Percentiles rank a stretch among this genome's conserved stretches.
Conservation (phyloP, 2,329 filamentous ascomycete species). For the Trichoderma brevicompactum region DNA sequence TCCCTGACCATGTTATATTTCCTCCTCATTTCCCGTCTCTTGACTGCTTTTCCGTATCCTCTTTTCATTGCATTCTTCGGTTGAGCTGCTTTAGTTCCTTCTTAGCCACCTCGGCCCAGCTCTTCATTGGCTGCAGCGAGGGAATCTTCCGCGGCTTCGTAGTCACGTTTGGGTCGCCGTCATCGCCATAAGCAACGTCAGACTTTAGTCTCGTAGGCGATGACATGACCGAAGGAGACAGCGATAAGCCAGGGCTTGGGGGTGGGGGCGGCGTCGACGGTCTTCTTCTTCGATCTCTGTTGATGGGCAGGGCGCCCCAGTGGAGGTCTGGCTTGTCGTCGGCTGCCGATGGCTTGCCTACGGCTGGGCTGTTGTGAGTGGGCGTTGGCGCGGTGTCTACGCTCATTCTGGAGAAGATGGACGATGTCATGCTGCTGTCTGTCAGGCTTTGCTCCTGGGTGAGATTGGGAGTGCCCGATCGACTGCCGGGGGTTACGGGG, state of each 20-base stretch:
- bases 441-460: constrained; percentile 46
- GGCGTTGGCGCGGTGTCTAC: constrained; percentile 43
- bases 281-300: constrained; percentile 15
- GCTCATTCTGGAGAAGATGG: constrained; percentile 46
- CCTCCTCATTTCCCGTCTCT: neutral
- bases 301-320: constrained; percentile 37
- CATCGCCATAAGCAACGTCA: constrained; percentile 27
- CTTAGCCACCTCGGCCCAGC: constrained; percentile 49
- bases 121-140: constrained; percentile 43
- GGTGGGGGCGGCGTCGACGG: constrained; percentile 30
- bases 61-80: neutral
- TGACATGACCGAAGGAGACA: constrained; percentile 40
- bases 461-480: constrained; percentile 43
- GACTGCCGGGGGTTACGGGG: constrained; percentile 43
- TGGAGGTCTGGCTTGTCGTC: constrained; percentile 31
- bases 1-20: neutral
- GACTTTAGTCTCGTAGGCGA: constrained; percentile 38
- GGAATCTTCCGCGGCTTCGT: constrained; percentile 36
- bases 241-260: constrained; percentile 35
- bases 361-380: constrained; percentile 38
- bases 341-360: constrained; percentile 31
- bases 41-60: neutral
- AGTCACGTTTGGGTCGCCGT: constrained; percentile 31
- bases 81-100: constrained; percentile 26
- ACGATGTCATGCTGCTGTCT: constrained; percentile 51